Percentiles rank a stretch among this genome's conserved stretches.
Conservation (phyloP, 1,284 basidiomycete species). For the Ceratobasidium sp. region DNA sequence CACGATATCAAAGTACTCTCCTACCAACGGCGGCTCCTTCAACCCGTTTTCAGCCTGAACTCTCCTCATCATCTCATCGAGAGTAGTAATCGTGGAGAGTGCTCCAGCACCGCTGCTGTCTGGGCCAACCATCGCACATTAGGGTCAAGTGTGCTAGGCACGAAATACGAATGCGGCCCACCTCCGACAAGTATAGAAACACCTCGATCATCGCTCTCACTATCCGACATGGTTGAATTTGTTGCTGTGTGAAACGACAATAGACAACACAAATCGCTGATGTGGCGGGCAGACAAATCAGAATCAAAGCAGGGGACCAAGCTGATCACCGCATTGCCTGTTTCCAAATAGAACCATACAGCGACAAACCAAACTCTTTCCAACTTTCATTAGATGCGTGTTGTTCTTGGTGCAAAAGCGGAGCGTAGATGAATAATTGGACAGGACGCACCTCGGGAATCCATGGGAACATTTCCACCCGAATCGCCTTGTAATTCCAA, state of each 20-base stretch:
- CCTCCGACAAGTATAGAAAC: no score
- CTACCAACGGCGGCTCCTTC: not conserved
- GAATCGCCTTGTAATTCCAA: no score
- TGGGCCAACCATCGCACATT: not conserved
- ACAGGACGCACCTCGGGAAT: no score
- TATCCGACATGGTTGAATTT: not conserved
- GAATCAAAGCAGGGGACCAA: no score
- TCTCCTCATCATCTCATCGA: not conserved
- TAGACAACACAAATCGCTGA: not conserved
- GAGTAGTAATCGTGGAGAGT: not conserved
- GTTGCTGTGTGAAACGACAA: not conserved
- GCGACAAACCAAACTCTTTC: no score
- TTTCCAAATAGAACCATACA: no score
- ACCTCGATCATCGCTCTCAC: no score
- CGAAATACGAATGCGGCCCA: not conserved
- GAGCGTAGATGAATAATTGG: no score
- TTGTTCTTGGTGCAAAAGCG: no score
- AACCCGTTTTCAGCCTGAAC: not conserved
- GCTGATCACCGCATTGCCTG: no score
- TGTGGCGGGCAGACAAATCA: not conserved
- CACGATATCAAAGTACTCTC: slow-evolving; percentile 10
- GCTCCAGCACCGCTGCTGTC: not conserved
- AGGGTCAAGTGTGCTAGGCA: not conserved
- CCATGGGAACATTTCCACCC: no score
- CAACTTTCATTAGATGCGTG: no score